These are phyloP conservation scores for Bothriochloa decipiens DNA, from an alignment of 176 grass and related monocot species.

Conservation along the genomic window DNA sequence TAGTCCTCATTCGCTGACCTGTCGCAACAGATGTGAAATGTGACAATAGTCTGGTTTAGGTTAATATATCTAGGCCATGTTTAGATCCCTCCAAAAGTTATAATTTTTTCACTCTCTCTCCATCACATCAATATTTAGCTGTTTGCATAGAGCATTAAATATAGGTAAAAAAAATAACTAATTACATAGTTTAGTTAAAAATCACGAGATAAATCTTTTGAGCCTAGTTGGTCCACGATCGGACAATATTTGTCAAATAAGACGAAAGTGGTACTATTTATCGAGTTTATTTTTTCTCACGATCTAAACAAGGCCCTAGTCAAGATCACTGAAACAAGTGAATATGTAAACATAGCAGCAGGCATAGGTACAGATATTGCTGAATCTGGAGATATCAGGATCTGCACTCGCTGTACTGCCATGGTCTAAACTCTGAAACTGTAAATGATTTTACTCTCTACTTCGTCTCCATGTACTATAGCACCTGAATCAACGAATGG, in stretches of 20 bases:
- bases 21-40: background rate
- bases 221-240: too few species aligned
- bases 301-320: too few species aligned
- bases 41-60: background rate
- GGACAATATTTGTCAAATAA: too few species aligned
- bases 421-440: slow-evolving; percentile 12
- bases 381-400: background rate
- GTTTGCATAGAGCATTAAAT: too few species aligned
- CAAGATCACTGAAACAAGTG: background rate
- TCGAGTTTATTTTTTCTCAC: too few species aligned
- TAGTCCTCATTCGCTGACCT: background rate
- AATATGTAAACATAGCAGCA: slow-evolving; percentile 11
- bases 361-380: background rate
- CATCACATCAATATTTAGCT: too few species aligned
- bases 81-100: too few species aligned
- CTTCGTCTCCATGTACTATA: slow-evolving; percentile 14
- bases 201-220: too few species aligned
- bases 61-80: background rate
- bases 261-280: too few species aligned
- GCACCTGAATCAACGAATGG: slow-evolving; percentile 28
- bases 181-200: too few species aligned
- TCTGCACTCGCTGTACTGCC: background rate
- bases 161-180: too few species aligned
- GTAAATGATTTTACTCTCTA: slow-evolving; percentile 13
- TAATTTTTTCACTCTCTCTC: too few species aligned